Conservation (phyloP, 208 protist genomes). For the Leishmania mexicana region DNA sequence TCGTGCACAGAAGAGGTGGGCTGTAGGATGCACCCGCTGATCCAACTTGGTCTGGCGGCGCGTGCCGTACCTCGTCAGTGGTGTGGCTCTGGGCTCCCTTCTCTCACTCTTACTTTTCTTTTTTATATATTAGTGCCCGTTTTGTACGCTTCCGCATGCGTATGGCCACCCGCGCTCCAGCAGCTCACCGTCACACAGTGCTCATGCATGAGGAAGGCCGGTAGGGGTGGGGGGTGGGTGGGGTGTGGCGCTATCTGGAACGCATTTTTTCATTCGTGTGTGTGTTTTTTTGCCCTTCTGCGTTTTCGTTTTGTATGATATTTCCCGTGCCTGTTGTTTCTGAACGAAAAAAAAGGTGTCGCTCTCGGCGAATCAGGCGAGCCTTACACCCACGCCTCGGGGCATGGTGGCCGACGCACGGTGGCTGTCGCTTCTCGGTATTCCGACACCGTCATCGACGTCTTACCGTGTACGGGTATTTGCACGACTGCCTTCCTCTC, state of each 20-base stretch:
- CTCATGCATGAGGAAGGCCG: neutral
- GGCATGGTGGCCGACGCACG: neutral
- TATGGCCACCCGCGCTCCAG: neutral
- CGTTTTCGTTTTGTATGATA: slow-evolving; percentile 18
- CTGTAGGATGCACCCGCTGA: neutral
- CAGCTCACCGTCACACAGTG: neutral
- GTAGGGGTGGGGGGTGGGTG: neutral
- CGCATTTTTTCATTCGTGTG: neutral
- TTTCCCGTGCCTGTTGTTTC: neutral
- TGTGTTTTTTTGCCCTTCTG: slow-evolving; percentile 1
- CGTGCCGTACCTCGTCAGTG: neutral
- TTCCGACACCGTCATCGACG: neutral
- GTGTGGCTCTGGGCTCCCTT: neutral
- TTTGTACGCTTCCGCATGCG: neutral
- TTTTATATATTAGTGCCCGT: neutral
- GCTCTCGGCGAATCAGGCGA: neutral
- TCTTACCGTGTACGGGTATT: neutral
- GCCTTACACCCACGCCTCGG: neutral
- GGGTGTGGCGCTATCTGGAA: too few relatives aligned
- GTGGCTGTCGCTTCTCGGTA: neutral
- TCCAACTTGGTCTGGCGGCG: neutral
- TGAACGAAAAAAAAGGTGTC: too few relatives aligned
- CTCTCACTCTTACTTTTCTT: neutral
- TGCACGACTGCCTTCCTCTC: neutral
- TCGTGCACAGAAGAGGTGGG: neutral